Base-by-base conservation (phyloP, 495 filamentous ascomycete genomes). In the Aspergillus kassunensis region DNA sequence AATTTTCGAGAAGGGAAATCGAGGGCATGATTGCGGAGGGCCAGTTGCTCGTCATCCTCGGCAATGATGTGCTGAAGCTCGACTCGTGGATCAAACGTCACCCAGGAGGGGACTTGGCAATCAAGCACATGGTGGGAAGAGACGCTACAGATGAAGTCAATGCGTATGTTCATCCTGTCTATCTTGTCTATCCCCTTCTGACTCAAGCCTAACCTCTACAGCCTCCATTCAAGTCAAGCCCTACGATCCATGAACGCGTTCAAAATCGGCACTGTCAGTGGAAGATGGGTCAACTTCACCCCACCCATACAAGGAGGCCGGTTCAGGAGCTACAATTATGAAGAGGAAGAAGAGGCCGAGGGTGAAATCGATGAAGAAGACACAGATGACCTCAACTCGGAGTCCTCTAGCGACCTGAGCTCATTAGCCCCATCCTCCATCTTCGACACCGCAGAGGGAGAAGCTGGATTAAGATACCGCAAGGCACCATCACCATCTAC, bases 131-230 rank as follows among this genome's bases (percentile, higher is more conserved):
- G 87, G 79, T 96, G 40, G 90, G 90, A 36, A 53, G 39, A 13
- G 91, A 95, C 82, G 90, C 88, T 39, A 95, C 91, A 16, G 88
- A 93, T 64, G 89, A 95, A 71, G 81, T 93, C 49, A 87, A 83
- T 59, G 83, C 78, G 59, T 64, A 49, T 40, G 58, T 30, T 11
- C 20, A 49, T 19, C 9, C 13, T 21, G 20, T 12, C 8, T 13
- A 7, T 8, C 11, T 34, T 13, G n/a, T 37, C 12, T 34, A 4
- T 7, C 9, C 6, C 8, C 29, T 21, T n/a, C 16, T 8, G 11
- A 11, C 10, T 34, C 21, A 12, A 18, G 21, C 31, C 20, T 46
- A 15, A 19, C 16, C n/a, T 18, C 2, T 6, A 55, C 18, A 65
- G 62, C 44, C 73, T 95, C 8, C 90, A 96, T 64, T 93, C 89